Conservation (phyloP, 768 basidiomycete genomes). For the Vishniacozyma victoriae region DNA sequence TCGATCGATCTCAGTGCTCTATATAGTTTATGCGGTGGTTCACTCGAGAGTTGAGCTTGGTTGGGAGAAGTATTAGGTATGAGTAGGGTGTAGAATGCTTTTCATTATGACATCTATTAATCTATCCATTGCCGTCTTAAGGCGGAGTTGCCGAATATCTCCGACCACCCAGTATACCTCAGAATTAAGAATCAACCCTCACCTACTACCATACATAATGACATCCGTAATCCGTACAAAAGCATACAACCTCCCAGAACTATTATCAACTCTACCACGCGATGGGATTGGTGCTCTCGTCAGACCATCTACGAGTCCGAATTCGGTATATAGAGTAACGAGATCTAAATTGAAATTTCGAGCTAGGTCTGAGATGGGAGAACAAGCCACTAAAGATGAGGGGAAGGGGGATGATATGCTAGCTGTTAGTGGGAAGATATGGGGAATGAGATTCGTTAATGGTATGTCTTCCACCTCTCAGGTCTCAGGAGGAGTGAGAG, state of each 20-base stretch:
- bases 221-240: background rate
- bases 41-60: background rate
- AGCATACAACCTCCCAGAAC: background rate
- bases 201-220: background rate
- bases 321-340: conserved; percentile 12
- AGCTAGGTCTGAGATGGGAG: background rate
- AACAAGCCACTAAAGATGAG: no score
- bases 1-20: background rate
- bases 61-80: background rate
- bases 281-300: background rate
- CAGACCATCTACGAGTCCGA: background rate
- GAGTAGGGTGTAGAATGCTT: background rate
- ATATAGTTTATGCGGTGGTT: background rate
- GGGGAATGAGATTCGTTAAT: background rate
- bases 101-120: background rate
- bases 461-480: no score
- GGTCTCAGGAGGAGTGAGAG: no score
- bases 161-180: background rate
- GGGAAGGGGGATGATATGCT: no score
- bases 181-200: background rate
- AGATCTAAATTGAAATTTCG: conserved; percentile 16
- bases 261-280: background rate
- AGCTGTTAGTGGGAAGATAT: background rate
- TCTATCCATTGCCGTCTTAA: no score
- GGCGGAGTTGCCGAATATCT: background rate